These are phyloP conservation scores for Tetrahymena thermophila DNA, from an alignment of 73 alveolate genomes.

Conservation along the genomic window DNA sequence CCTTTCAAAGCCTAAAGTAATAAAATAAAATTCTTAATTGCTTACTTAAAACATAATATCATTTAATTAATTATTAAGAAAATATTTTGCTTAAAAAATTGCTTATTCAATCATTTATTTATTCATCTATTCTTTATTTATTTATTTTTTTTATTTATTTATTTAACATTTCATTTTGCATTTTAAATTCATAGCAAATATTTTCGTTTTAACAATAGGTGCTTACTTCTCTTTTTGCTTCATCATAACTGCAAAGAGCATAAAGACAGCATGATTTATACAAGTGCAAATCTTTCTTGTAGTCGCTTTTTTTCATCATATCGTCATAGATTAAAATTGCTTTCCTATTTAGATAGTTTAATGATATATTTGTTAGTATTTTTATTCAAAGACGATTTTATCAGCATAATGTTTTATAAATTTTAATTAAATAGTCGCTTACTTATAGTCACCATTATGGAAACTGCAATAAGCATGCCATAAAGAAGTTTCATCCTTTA, in stretches of 20 bases:
- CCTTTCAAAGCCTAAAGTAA: conserved; percentile 31
- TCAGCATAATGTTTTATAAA: no score
- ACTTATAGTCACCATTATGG: conserved; percentile 45
- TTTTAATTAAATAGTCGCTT: background rate
- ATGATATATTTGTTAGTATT: no score
- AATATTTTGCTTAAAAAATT: background rate
- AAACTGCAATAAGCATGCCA: conserved; percentile 37
- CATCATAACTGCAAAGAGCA: conserved; percentile 86
- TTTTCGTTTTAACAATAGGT: background rate
- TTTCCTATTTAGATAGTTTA: background rate
- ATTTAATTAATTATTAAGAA: background rate
- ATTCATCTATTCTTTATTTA: background rate
- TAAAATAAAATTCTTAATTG: background rate
- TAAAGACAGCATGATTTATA: conserved; percentile 93
- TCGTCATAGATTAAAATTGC: conserved; percentile 32
- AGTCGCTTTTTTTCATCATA: conserved; percentile 33
- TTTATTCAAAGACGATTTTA: no score
- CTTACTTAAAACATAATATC: no score
- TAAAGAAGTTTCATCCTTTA: conserved; percentile 27
- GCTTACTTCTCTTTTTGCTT: conserved; percentile 77
- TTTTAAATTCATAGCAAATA: background rate
- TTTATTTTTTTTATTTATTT: background rate
- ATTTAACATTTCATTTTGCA: no score
- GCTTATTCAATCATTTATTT: conserved; percentile 14
- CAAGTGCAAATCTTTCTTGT: conserved; percentile 64